Percentiles rank a stretch among this genome's conserved stretches.
Evolutionary conservation across 495 filamentous ascomycete genomes (phyloP).

Genomic region (Penicillium arizonense): DNA sequence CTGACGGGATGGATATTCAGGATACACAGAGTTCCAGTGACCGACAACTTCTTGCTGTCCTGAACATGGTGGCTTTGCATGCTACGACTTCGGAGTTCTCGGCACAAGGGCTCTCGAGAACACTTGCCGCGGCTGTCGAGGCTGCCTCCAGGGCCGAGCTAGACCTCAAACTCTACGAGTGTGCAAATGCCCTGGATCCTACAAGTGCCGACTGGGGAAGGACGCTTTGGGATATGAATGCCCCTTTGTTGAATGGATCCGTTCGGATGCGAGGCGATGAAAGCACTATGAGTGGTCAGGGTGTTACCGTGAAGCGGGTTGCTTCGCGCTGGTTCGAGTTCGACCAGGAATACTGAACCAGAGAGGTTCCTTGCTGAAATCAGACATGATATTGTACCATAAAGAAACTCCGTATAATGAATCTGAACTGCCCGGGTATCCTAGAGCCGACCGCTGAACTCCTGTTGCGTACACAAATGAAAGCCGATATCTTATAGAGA

Average conservation of each 20-base stretch:
- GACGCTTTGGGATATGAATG: conserved; percentile 49
- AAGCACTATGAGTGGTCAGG: conserved; percentile 63
- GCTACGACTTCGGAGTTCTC: conserved; percentile 75
- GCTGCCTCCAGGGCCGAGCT: conserved; percentile 41
- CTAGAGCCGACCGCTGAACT: conserved; percentile 41
- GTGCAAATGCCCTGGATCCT: conserved; percentile 29
- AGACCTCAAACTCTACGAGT: conserved; percentile 44
- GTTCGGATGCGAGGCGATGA: conserved; percentile 52
- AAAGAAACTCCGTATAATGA: conserved; percentile 26
- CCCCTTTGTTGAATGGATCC: conserved; percentile 64
- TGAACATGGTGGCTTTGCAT: conserved; percentile 68
- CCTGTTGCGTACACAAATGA: conserved; percentile 29
- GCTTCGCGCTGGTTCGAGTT: conserved; percentile 75
- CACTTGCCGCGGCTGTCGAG: conserved; percentile 66
- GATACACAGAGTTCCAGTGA: background rate
- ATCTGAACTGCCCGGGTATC: conserved; percentile 41
- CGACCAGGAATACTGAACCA: conserved; percentile 8
- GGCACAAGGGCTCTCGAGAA: conserved; percentile 75
- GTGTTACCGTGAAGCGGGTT: conserved; percentile 61
- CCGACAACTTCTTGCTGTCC: conserved; percentile 53
- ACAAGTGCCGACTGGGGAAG: conserved; percentile 29
- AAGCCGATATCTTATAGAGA: conserved; percentile 53
- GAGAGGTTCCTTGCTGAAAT: background rate
- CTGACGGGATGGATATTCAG: background rate
- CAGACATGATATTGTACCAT: conserved; percentile 12